Base-by-base conservation (phyloP, 129 eudicot genomes). In the Flaveria trinervia region DNA sequence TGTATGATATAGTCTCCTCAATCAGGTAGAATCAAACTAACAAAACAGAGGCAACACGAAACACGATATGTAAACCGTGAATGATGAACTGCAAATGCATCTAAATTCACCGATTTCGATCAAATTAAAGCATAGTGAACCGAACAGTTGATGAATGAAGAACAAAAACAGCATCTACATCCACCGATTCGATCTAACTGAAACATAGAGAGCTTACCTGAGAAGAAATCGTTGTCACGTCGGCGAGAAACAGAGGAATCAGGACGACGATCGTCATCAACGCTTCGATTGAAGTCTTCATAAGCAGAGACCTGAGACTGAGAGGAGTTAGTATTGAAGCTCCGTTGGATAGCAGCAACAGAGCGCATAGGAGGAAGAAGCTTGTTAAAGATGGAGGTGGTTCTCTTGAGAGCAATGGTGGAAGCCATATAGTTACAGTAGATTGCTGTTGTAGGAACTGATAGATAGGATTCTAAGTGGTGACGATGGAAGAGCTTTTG, bases 221-320 rank as follows among this genome's bases (percentile, higher is more conserved):
- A 80, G 70, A 80, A 80, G 54, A 73, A 73, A 59, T 80, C 84
- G 9, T 45, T 55, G 22, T 80, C 84, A 44, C 84, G 80, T 45
- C 80, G 84, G 75, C 80, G 84, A 74, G 70, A 67, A 14, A 74
- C 84, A 5, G 70, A 56, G 6, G 79, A 73, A 74, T 74, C 84
- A 28, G 79, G 20, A 18, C 75, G 75, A 16, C 75, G 84, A 73
- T 80, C 89, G 3, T n/a, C 70, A 9, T 80, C 75, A 12, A 80
- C 54, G 64, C 7, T 8, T 3, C 65, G 64, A 33, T 74, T 67
- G 51, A 55, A 73, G 67, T 80, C 84, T 3, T 80, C 80, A 68
- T 80, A 80, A 30, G 84, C 84, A 0, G 79, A 55, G 1, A 80
- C 80, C 70, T 80, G 84, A 67, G 80, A 56, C 70, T 80, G 84